Base-by-base conservation (phyloP, 192 early-diverging fungal species). In the Coemansia umbellata region DNA sequence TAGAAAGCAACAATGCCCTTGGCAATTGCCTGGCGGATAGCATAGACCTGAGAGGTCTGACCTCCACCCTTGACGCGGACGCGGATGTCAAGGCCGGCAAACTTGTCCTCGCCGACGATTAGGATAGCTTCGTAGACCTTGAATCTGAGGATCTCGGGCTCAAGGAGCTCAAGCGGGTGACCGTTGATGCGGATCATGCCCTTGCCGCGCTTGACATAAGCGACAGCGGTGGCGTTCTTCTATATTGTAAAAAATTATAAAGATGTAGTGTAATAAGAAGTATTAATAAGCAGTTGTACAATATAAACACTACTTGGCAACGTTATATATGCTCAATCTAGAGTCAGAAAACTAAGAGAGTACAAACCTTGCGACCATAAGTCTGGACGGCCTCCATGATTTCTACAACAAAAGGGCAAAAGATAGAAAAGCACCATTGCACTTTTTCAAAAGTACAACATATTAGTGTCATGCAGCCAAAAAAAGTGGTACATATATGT, bases 201-300 rank as follows among this genome's bases (percentile, higher is more conserved):
- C 73, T 83, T 84, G 45, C 96, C 96, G 82, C 86, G 87, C 88
- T 97, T 98, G 89, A 90, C 93, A 82, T 93, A 87, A 66, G 96
- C 96, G 60, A 98, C 96, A 66, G 96, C 96, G 43, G 93, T 96
- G 78, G 96, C 96, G 81, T 94, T 98, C 88, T 98, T 98, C 91
- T 91, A 60, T 3, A 54, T 19, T 23, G 36, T 5, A 48, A 17
- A 13, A 28, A n/a, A n/a, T n/a, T n/a, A n/a, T n/a, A n/a, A n/a
- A n/a, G n/a, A n/a, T n/a, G n/a, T n/a, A n/a, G n/a, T n/a, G n/a
- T n/a, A n/a, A 41, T 32, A 22, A 54, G 17, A n/a, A 10, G 24
- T 10, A 48, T 30, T 14, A n/a, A 31, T n/a, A 23, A 15, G 14
- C 17, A 15, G 2, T 48, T 15, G 24, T 27, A 14, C 24, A 8